Evolutionary conservation across 1,284 basidiomycete genomes (phyloP).

Genomic region (Puccinia coronata): DNA sequence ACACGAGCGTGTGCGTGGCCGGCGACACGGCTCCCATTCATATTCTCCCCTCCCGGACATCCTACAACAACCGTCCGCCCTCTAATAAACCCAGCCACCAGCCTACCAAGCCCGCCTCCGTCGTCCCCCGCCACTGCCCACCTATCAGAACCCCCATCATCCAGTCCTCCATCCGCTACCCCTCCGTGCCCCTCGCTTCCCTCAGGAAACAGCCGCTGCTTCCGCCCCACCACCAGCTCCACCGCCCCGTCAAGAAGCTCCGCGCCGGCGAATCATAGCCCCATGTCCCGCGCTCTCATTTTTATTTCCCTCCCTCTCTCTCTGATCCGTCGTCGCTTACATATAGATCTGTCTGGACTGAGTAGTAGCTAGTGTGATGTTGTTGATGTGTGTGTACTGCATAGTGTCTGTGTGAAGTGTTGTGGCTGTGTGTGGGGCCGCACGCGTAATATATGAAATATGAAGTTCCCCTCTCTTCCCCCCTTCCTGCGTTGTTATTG

Average conservation of each 20-base stretch:
- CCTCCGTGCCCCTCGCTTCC: neutral
- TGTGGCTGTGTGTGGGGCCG: too few species aligned
- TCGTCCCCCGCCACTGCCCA: neutral
- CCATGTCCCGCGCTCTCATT: neutral
- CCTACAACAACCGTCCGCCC: too few species aligned
- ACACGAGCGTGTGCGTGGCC: neutral
- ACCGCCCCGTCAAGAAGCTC: neutral
- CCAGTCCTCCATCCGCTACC: conserved; percentile 1
- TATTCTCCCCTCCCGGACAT: too few species aligned
- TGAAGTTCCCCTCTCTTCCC: too few species aligned
- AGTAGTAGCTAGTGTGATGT: too few species aligned
- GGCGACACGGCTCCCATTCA: too few species aligned
- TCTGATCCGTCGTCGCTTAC: neutral
- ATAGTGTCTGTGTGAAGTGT: too few species aligned
- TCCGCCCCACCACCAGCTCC: neutral
- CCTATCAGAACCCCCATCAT: neutral
- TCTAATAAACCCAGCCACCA: neutral
- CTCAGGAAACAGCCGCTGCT: neutral
- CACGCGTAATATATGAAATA: too few species aligned
- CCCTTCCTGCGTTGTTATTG: too few species aligned
- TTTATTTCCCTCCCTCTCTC: neutral
- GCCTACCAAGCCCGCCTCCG: neutral
- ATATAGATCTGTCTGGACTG: neutral
- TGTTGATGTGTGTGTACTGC: too few species aligned
- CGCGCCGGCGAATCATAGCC: neutral